Conservation (phyloP, 2,329 filamentous ascomycete genomes). For the Pseudogymnoascus sp. region DNA sequence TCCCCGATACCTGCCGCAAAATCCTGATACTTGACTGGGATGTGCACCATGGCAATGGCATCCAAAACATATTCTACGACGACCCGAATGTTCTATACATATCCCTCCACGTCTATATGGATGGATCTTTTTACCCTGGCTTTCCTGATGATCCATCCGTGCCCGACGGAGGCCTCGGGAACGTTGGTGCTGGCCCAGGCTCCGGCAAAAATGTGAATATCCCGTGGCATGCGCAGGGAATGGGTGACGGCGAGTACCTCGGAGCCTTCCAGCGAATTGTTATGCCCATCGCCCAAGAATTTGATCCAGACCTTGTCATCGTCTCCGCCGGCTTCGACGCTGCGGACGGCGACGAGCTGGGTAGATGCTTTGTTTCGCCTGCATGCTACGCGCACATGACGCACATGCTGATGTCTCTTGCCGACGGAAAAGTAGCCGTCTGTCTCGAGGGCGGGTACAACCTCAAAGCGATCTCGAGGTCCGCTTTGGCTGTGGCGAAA, state of each 20-base stretch:
- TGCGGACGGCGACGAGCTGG: slow-evolving; percentile 84
- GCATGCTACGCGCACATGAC: slow-evolving; percentile 97
- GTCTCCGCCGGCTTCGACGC: slow-evolving; percentile 95
- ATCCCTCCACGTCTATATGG: slow-evolving; percentile 80
- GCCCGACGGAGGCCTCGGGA: slow-evolving; percentile 53
- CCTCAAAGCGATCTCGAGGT: slow-evolving; percentile 82
- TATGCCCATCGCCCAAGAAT: slow-evolving; percentile 92
- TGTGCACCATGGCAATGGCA: slow-evolving; percentile 76
- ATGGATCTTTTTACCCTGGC: slow-evolving; percentile 79
- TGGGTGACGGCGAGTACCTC: slow-evolving; percentile 96
- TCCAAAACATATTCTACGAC: slow-evolving; percentile 92
- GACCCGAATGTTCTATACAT: slow-evolving; percentile 95
- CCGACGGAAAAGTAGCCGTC: slow-evolving; percentile 80
- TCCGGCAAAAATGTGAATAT: slow-evolving; percentile 59
- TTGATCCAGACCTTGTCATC: slow-evolving; percentile 88
- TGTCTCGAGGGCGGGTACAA: slow-evolving; percentile 97
- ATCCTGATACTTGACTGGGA: slow-evolving; percentile 92
- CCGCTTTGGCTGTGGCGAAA: slow-evolving; percentile 80
- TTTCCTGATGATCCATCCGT: slow-evolving; percentile 49
- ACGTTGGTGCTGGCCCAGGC: slow-evolving; percentile 47
- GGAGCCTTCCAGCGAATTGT: slow-evolving; percentile 92
- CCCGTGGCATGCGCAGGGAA: slow-evolving; percentile 61
- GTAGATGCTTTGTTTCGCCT: slow-evolving; percentile 86
- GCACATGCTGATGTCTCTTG: slow-evolving; percentile 95
- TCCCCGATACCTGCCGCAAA: slow-evolving; percentile 74